phyloP scores from a whole-genome alignment of 495 filamentous ascomycete species.

The Penicillium pancosmium region DNA sequence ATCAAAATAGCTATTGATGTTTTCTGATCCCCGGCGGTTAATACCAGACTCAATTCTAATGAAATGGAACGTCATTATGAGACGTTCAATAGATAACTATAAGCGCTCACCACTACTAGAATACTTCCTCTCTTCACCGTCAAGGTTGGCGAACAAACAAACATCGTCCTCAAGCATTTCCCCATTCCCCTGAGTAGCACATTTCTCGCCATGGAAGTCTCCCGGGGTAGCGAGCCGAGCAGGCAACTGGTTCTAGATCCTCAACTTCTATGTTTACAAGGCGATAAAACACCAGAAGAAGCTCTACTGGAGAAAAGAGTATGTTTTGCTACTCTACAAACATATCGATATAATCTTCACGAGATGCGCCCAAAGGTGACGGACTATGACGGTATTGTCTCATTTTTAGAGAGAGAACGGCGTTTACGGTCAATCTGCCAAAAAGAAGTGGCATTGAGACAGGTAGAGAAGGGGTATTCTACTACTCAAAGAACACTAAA shows the following conservation, averaged over 20 bases:
- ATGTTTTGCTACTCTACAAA: background rate
- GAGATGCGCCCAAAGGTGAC: background rate
- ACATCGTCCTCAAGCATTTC: no score
- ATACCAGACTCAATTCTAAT: no score
- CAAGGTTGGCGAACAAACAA: no score
- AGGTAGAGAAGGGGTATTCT: background rate
- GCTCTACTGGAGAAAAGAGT: background rate
- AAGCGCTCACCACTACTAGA: no score
- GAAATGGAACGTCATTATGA: no score
- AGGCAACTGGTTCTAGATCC: background rate
- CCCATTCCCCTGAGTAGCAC: no score
- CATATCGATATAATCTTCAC: background rate
- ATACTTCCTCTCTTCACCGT: no score
- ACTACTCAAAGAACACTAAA: background rate
- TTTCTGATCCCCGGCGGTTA: no score
- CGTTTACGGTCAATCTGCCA: background rate
- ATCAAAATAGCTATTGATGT: no score
- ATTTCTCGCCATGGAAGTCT: background rate
- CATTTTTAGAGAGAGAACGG: background rate
- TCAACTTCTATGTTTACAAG: background rate
- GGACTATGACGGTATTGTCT: background rate
- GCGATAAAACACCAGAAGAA: background rate
- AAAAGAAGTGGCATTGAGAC: background rate
- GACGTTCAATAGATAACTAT: no score
- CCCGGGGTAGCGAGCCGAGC: background rate